These are phyloP conservation scores for Solanum virginianum DNA, from an alignment of 257 asterid genomes.

Conservation along the genomic window DNA sequence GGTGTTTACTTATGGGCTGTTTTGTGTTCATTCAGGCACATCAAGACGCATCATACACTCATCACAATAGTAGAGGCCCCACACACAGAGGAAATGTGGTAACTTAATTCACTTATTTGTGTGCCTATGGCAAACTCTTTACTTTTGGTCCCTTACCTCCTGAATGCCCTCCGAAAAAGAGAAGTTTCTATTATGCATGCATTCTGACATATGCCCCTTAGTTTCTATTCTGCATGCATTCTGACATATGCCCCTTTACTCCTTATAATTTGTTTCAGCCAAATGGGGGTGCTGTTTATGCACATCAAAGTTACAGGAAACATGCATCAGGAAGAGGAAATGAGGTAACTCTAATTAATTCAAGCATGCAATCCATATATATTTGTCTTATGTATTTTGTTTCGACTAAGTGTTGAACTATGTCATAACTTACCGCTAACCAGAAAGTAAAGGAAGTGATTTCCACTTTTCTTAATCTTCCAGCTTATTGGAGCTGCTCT, in stretches of 20 bases:
- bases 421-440: not conserved
- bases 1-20: not conserved
- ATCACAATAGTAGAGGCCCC: not conserved
- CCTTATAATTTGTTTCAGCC: slow-evolving; percentile 3
- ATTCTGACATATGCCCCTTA: not conserved
- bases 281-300: slow-evolving; percentile 1
- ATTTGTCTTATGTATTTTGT: not conserved
- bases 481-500: slow-evolving; percentile 3
- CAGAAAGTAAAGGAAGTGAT: not conserved
- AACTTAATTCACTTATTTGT: not conserved
- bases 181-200: not conserved
- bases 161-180: not conserved
- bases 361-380: not conserved
- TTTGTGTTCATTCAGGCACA: slow-evolving; percentile 3
- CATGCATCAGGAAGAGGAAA: slow-evolving; percentile 9
- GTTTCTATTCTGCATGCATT: not conserved
- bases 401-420: not conserved
- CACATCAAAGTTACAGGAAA: not conserved
- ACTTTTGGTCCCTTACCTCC: not conserved
- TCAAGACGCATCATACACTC: slow-evolving; percentile 2
- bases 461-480: not conserved
- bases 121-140: not conserved
- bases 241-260: not conserved
- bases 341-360: not conserved
- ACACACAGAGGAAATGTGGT: slow-evolving; percentile 9